Conservation (phyloP, 768 basidiomycete genomes). For the Podaxis sp. region DNA sequence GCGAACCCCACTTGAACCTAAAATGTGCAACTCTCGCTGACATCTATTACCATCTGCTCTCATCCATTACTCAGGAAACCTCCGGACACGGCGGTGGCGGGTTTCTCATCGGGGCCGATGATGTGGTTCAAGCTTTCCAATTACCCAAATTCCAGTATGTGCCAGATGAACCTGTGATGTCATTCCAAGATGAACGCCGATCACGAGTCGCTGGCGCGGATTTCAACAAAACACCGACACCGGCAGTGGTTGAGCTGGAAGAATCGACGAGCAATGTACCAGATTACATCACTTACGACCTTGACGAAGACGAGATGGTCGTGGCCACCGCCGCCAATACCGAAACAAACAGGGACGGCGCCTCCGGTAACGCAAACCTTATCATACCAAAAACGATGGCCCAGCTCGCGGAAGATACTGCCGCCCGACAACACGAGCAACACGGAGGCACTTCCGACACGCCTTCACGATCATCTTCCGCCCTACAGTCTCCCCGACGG, state of each 20-base stretch:
- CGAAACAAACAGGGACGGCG: background rate
- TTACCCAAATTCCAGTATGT: slow-evolving; percentile 56
- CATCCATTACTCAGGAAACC: slow-evolving; percentile 8
- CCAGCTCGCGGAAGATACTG: slow-evolving; percentile 3
- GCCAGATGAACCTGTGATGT: slow-evolving; percentile 16
- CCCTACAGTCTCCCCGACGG: background rate
- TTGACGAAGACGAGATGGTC: slow-evolving; percentile 19
- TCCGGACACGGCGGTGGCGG: slow-evolving; percentile 44
- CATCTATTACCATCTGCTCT: background rate
- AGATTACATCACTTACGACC: slow-evolving; percentile 30
- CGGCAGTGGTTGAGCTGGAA: slow-evolving; percentile 14
- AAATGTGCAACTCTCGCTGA: background rate
- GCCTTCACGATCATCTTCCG: background rate
- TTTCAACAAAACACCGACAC: background rate
- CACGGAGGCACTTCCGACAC: background rate
- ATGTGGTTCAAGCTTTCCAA: slow-evolving; percentile 68
- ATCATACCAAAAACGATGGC: slow-evolving; percentile 8
- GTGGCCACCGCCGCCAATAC: background rate
- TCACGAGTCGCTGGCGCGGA: background rate
- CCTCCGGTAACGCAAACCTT: background rate
- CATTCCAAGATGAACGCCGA: background rate
- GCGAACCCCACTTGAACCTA: background rate
- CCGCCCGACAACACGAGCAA: background rate
- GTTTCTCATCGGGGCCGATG: slow-evolving; percentile 66
- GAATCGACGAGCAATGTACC: slow-evolving; percentile 13